phyloP scores from a whole-genome alignment of 139 green algal species.

The Volvox africanus region DNA sequence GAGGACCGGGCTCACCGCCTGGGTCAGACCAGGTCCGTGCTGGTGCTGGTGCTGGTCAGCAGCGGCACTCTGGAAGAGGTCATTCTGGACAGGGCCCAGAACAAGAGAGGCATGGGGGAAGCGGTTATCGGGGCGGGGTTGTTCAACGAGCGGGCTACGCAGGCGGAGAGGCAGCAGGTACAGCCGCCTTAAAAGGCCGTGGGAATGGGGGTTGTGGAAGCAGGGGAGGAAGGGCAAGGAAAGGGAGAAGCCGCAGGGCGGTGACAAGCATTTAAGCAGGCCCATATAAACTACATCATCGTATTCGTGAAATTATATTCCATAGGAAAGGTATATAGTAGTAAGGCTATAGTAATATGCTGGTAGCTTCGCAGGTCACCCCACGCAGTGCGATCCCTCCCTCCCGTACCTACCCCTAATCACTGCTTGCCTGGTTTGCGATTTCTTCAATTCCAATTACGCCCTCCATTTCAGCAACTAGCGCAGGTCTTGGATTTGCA shows the following conservation, averaged over 20 bases:
- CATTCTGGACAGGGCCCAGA: conserved; percentile 72
- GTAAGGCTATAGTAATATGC: no score
- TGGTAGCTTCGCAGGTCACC: no score
- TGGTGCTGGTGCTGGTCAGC: conserved; percentile 80
- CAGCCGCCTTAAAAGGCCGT: conserved; percentile 45
- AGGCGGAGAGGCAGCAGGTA: conserved; percentile 64
- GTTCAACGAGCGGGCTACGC: conserved; percentile 75
- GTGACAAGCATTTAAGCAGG: no score
- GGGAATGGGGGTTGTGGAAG: background rate
- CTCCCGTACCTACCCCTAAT: no score
- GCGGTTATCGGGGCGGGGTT: conserved; percentile 53
- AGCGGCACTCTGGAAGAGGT: conserved; percentile 78
- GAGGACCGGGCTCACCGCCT: conserved; percentile 85
- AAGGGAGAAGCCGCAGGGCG: background rate
- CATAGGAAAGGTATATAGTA: no score
- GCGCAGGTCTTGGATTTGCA: no score
- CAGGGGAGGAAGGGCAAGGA: background rate
- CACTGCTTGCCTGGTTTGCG: no score
- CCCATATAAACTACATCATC: no score
- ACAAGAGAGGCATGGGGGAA: conserved; percentile 79
- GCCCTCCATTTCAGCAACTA: no score
- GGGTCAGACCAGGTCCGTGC: conserved; percentile 79
- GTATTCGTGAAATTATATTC: no score
- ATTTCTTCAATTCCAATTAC: no score
- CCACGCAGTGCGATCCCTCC: no score